phyloP scores from a whole-genome alignment of 1,284 basidiomycete species.

The Macrocystidia cucumis region DNA sequence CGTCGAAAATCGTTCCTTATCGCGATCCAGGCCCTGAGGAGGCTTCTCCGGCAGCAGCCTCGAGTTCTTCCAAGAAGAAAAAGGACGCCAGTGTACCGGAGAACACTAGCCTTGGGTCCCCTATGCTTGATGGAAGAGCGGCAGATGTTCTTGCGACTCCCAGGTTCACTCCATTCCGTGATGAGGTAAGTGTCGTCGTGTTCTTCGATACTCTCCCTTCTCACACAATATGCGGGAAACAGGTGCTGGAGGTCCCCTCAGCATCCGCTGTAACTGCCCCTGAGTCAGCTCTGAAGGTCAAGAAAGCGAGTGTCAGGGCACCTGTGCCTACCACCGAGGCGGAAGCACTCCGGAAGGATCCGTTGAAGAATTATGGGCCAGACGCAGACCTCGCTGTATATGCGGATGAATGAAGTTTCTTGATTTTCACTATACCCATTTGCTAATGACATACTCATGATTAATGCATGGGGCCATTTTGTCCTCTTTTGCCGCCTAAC shows the following conservation, averaged over 20 bases:
- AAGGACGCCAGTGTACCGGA: conserved; percentile 20
- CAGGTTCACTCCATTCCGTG: conserved; percentile 59
- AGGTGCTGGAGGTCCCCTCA: conserved; percentile 13
- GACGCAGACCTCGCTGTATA: conserved; percentile 11
- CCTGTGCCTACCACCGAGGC: conserved; percentile 47
- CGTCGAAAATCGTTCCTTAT: conserved; percentile 47
- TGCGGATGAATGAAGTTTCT: conserved; percentile 7
- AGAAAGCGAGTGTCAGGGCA: conserved; percentile 32
- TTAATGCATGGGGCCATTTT: neutral
- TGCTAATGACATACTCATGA: neutral
- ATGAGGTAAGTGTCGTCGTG: conserved; percentile 39
- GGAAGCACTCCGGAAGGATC: conserved; percentile 68
- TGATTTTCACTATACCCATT: conserved; percentile 6
- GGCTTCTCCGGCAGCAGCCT: conserved; percentile 26
- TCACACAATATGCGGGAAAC: neutral
- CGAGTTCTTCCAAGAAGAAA: conserved; percentile 17
- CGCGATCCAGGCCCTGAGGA: conserved; percentile 39
- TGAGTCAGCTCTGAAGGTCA: conserved; percentile 57
- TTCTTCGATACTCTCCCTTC: no score
- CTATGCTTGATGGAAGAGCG: conserved; percentile 14
- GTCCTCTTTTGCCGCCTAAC: no score
- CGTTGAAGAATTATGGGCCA: conserved; percentile 65
- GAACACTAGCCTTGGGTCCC: conserved; percentile 21
- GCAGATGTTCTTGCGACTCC: conserved; percentile 36
- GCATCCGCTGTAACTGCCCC: conserved; percentile 20